phyloP scores from a whole-genome alignment of 495 filamentous ascomycete genomes.

The Penicillium angulare region DNA sequence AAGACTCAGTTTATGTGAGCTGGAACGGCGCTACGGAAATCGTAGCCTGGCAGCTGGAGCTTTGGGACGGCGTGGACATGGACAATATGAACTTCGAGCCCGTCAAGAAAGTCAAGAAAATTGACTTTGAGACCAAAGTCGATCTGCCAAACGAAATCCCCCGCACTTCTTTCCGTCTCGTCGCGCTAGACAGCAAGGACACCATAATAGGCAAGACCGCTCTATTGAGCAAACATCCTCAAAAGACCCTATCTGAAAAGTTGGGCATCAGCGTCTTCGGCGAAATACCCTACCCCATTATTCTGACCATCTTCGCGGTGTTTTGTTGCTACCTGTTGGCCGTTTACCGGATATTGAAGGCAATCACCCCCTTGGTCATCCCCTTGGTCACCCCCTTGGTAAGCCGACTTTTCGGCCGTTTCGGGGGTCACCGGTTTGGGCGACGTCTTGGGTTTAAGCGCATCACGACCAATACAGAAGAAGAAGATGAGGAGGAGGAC shows the following conservation, averaged over 20 bases:
- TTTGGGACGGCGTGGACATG: background rate
- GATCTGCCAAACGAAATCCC: background rate
- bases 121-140: background rate
- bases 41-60: slow-evolving; percentile 30
- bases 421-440: background rate
- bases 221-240: background rate
- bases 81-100: background rate
- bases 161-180: background rate
- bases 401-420: background rate
- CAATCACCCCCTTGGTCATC: background rate
- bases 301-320: background rate
- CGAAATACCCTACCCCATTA: background rate
- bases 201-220: background rate
- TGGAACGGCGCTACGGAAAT: slow-evolving; percentile 53
- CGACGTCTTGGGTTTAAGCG: background rate
- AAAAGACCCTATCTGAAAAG: background rate
- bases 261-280: background rate
- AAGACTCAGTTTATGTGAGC: slow-evolving; percentile 33
- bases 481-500: background rate
- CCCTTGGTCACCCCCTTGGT: background rate
- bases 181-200: background rate
- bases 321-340: background rate
- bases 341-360: background rate
- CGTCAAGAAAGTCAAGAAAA: background rate
- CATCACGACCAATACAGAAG: background rate